A percentile compares a stretch with the other conserved stretches of the same genome.
Conservation (phyloP, 176 grass and related monocot species). For the Carex scoparia region DNA sequence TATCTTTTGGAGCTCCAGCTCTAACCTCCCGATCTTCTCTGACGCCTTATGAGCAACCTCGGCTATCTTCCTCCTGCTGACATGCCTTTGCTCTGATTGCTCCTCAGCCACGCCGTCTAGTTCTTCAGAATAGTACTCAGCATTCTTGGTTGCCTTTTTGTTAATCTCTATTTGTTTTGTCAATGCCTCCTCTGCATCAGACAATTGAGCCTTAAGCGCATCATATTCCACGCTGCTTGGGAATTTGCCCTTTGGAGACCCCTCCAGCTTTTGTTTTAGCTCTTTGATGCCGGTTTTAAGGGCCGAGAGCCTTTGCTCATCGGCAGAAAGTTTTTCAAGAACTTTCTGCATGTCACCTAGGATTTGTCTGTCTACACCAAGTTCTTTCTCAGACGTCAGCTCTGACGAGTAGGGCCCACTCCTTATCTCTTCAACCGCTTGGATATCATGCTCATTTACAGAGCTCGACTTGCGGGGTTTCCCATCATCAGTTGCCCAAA, state of each 20-base stretch:
- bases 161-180: conserved; percentile 63
- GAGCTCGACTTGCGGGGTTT: conserved; percentile 54
- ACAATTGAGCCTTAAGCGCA: conserved; percentile 46
- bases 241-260: conserved; percentile 46
- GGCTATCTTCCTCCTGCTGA: conserved; percentile 53
- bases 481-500: conserved; percentile 86
- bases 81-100: conserved; percentile 39
- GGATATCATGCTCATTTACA: conserved; percentile 53
- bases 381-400: conserved; percentile 42
- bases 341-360: conserved; percentile 46
- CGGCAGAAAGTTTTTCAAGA: conserved; percentile 52
- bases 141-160: conserved; percentile 53
- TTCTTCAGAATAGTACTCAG: conserved; percentile 43
- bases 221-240: conserved; percentile 51
- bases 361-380: conserved; percentile 35
- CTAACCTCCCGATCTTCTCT: conserved; percentile 62
- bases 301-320: conserved; percentile 54
- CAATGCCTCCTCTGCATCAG: conserved; percentile 52
- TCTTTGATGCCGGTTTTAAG: conserved; percentile 57
- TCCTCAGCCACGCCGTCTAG: conserved; percentile 36
- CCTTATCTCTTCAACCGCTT: conserved; percentile 54
- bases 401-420: conserved; percentile 61
- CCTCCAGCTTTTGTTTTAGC: conserved; percentile 66
- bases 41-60: conserved; percentile 58
- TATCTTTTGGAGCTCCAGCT: conserved; percentile 80